Evolutionary conservation across 495 filamentous ascomycete species (phyloP).

Genomic region (Penicillium angulare): DNA sequence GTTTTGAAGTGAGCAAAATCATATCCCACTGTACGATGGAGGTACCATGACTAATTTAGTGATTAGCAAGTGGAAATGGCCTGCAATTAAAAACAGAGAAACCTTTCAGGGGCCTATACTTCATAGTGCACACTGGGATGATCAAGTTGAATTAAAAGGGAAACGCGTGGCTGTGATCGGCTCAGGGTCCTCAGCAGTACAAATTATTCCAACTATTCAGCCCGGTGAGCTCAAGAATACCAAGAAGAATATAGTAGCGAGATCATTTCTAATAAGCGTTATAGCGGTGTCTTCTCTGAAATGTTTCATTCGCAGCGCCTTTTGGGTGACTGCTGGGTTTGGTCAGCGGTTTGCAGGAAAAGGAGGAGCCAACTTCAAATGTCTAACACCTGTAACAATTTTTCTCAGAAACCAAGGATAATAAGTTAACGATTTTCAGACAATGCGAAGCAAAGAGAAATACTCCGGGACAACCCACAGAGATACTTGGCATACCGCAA

Average conservation of each 20-base stretch:
- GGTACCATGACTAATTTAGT: no score
- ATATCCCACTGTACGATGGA: no score
- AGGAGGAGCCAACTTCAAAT: conserved; percentile 16
- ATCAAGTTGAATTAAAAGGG: conserved; percentile 31
- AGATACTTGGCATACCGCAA: conserved; percentile 34
- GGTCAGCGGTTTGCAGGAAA: no score
- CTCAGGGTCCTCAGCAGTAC: conserved; percentile 41
- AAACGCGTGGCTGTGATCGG: conserved; percentile 52
- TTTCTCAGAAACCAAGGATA: conserved; percentile 1
- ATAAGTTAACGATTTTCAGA: conserved; percentile 17
- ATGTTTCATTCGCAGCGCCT: no score
- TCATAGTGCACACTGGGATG: conserved; percentile 49
- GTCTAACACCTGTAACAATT: no score
- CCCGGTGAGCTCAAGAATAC: conserved; percentile 26
- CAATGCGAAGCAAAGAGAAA: conserved; percentile 28
- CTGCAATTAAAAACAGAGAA: conserved; percentile 44
- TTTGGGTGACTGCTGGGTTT: no score
- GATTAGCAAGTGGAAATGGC: conserved; percentile 54
- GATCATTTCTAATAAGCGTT: no score
- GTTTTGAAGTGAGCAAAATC: no score
- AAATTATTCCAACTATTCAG: conserved; percentile 52
- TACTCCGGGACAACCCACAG: conserved; percentile 17
- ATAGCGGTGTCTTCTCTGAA: no score
- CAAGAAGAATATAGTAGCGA: conserved; percentile 9
- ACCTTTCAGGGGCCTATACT: conserved; percentile 44